Conservation (phyloP, 2,329 filamentous ascomycete genomes). For the Aspergillus sp. region DNA sequence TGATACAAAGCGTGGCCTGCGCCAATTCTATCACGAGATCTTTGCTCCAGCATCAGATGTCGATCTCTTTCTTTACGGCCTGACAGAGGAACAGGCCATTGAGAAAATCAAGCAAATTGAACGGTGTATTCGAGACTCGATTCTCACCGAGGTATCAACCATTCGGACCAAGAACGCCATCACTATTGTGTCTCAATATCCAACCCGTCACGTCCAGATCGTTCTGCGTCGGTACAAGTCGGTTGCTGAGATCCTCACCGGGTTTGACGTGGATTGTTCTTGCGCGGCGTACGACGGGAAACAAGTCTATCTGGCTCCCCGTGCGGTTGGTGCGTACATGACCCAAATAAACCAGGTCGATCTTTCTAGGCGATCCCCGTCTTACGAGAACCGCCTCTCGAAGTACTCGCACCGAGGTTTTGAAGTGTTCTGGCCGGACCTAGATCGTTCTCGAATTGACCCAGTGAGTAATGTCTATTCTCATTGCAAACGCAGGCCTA, state of each 20-base stretch:
- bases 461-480: slow-evolving; percentile 44
- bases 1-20: slow-evolving; percentile 59
- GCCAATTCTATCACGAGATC: slow-evolving; percentile 78
- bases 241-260: slow-evolving; percentile 78
- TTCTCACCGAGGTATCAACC: slow-evolving; percentile 79
- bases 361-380: slow-evolving; percentile 74
- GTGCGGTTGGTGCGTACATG: slow-evolving; percentile 75
- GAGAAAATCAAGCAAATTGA: slow-evolving; percentile 86
- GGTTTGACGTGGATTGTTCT: slow-evolving; percentile 84
- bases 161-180: slow-evolving; percentile 85
- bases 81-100: slow-evolving; percentile 73
- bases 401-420: slow-evolving; percentile 85
- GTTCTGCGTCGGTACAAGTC: slow-evolving; percentile 84
- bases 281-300: slow-evolving; percentile 78
- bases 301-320: slow-evolving; percentile 76
- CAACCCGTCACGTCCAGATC: slow-evolving; percentile 80
- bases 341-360: slow-evolving; percentile 82
- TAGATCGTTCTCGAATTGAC: slow-evolving; percentile 74
- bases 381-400: slow-evolving; percentile 81
- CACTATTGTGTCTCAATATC: slow-evolving; percentile 81
- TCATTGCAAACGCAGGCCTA: background rate
- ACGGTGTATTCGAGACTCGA: slow-evolving; percentile 68
- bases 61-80: slow-evolving; percentile 79
- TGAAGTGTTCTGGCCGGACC: slow-evolving; percentile 74
- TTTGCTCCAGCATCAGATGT: slow-evolving; percentile 83